Conservation (phyloP, 371 early-diverging fungal genomes). For the Phascolomyces articulosus region DNA sequence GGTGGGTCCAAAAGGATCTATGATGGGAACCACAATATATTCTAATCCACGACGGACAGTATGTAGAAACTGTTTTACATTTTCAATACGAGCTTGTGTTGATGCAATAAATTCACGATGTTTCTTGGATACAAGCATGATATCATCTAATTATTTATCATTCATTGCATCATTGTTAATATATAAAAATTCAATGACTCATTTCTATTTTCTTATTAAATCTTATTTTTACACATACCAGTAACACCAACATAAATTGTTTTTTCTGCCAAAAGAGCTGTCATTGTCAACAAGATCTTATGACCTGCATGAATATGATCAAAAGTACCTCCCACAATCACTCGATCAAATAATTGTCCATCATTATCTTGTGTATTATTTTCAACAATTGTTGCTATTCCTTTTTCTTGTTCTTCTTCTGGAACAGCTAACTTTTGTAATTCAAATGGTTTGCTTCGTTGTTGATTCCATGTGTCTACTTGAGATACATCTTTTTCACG, state of each 20-base stretch:
- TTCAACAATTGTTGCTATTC: not conserved
- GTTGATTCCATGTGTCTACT: constrained; percentile 14
- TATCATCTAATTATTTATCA: constrained; percentile 44
- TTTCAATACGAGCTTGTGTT: constrained; percentile 59
- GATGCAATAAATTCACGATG: constrained; percentile 74
- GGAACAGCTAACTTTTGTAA: not conserved
- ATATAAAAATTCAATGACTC: not conserved
- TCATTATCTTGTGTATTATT: not conserved
- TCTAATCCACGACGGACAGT: constrained; percentile 51
- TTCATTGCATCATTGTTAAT: not conserved
- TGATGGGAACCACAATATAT: constrained; percentile 39
- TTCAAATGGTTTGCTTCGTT: not conserved
- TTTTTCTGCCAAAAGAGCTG: constrained; percentile 66
- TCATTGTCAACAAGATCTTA: constrained; percentile 87
- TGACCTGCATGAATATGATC: constrained; percentile 97
- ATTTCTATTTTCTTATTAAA: no score
- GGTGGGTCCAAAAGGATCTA: constrained; percentile 92
- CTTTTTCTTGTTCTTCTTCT: not conserved
- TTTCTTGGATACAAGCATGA: constrained; percentile 75
- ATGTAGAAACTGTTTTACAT: constrained; percentile 65
- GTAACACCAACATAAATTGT: constrained; percentile 79
- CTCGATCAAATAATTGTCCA: constrained; percentile 36
- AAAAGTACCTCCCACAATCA: constrained; percentile 95
- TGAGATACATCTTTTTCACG: constrained; percentile 7
- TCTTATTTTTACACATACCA: constrained; percentile 44